Percentiles rank a stretch among this genome's conserved stretches.
Evolutionary conservation across 2,329 filamentous ascomycete species (phyloP).

Genomic region (Fusarium neocosmosporiellum): DNA sequence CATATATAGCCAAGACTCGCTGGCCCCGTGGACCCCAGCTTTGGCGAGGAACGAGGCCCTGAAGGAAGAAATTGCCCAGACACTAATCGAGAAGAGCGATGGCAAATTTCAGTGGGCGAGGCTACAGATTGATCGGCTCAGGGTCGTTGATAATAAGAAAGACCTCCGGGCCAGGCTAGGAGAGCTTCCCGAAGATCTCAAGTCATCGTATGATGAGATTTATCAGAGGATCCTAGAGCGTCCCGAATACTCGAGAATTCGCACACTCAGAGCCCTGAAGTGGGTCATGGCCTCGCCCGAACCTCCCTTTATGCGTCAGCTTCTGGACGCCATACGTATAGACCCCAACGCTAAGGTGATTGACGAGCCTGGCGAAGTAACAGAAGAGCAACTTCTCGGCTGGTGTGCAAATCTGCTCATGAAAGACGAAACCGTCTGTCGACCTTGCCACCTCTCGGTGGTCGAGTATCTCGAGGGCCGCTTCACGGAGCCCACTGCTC

Average conservation of each 20-base stretch:
- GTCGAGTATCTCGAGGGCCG: not conserved
- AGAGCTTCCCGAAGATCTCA: not conserved
- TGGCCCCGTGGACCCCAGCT: not conserved
- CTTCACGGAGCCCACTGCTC: not conserved
- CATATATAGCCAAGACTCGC: rapidly evolving
- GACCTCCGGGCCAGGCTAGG: not conserved
- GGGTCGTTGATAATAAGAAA: not conserved
- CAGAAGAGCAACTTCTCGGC: not conserved
- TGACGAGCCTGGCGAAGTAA: not conserved
- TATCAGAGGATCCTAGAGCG: not conserved
- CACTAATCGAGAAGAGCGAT: not conserved
- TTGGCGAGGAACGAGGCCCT: not conserved
- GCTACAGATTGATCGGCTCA: not conserved
- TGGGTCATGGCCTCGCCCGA: not conserved
- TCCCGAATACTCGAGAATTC: not conserved
- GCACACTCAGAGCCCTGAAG: not conserved
- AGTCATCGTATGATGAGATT: not conserved
- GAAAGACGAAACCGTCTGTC: no score
- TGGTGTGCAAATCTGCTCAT: not conserved
- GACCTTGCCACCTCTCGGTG: not conserved
- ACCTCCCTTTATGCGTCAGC: not conserved
- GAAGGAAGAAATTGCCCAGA: not conserved
- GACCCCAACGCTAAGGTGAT: not conserved
- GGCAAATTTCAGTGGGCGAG: not conserved
- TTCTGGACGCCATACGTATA: not conserved